phyloP scores from a whole-genome alignment of 192 early-diverging fungal species.

The Allomyces macrogynus region DNA sequence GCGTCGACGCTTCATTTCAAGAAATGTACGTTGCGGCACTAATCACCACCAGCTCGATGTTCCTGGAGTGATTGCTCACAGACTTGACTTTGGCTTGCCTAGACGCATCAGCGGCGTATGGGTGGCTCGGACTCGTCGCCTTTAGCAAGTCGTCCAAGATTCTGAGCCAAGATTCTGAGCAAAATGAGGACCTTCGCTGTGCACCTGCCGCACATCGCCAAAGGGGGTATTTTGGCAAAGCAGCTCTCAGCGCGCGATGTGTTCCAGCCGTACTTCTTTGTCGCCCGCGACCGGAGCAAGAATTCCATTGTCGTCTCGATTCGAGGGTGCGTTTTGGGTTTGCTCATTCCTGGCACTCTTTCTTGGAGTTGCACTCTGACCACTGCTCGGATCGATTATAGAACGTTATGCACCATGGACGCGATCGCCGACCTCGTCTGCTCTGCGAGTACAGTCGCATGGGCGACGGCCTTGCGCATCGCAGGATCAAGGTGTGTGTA shows the following conservation, averaged over 20 bases:
- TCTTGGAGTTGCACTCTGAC: too few relatives aligned
- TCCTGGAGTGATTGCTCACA: neutral
- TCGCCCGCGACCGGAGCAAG: conserved; percentile 37
- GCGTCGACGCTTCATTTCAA: neutral
- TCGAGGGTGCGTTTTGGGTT: conserved; percentile 31
- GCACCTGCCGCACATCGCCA: conserved; percentile 29
- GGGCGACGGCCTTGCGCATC: conserved; percentile 54
- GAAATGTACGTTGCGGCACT: neutral
- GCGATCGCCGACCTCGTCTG: conserved; percentile 54
- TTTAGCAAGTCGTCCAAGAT: conserved; percentile 41
- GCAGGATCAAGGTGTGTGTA: conserved; percentile 32
- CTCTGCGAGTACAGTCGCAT: conserved; percentile 54
- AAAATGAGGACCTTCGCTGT: conserved; percentile 39
- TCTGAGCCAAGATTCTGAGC: conserved; percentile 27
- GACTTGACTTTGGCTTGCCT: neutral
- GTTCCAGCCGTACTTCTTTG: conserved; percentile 49
- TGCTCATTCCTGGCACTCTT: neutral
- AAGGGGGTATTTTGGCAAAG: conserved; percentile 42
- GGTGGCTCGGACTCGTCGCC: conserved; percentile 51
- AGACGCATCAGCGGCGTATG: conserved; percentile 5
- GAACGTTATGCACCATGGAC: conserved; percentile 19
- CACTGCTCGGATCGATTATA: too few relatives aligned
- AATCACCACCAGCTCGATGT: neutral
- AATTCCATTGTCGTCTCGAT: conserved; percentile 43
- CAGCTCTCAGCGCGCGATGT: conserved; percentile 41